A percentile compares a stretch with the other conserved stretches of the same genome.
Evolutionary conservation across 1,284 basidiomycete genomes (phyloP).

Genomic region (Pyrrhoderma noxium): DNA sequence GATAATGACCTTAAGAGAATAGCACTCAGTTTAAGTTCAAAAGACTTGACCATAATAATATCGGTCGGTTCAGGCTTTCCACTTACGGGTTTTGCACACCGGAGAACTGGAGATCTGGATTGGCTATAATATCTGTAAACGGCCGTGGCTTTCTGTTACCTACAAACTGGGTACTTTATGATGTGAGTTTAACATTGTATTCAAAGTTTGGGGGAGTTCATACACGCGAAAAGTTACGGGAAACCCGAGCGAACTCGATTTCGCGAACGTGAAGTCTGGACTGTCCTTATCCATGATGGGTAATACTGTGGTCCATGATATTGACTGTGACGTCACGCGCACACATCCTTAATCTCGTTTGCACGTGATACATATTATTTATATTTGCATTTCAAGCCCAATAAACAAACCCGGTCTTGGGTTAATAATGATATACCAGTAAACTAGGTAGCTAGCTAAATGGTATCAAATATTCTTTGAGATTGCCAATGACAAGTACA

Average conservation of each 20-base stretch:
- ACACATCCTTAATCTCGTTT: no score
- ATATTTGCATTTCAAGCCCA: no score
- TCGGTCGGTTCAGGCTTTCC: neutral
- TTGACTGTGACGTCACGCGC: no score
- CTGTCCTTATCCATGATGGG: constrained; percentile 65
- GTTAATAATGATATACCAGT: no score
- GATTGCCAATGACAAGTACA: no score
- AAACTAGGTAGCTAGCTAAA: no score
- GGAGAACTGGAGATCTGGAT: constrained; percentile 72
- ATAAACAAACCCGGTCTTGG: no score
- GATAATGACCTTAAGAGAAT: constrained; percentile 55
- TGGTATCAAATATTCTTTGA: no score
- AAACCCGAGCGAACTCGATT: constrained; percentile 78
- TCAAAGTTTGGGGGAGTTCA: constrained; percentile 22
- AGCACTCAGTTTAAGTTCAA: constrained; percentile 21
- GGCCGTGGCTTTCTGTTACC: constrained; percentile 63
- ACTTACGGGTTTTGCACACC: constrained; percentile 68
- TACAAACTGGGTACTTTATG: constrained; percentile 72
- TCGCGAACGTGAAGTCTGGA: constrained; percentile 85
- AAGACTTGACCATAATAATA: neutral
- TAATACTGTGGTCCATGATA: neutral
- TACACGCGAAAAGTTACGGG: constrained; percentile 87
- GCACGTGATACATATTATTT: no score
- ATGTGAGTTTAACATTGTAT: constrained; percentile 16
- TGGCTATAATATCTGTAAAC: constrained; percentile 70